A percentile compares a stretch with the other conserved stretches of the same genome.
These are phyloP conservation scores for Acephala macrosclerotiorum DNA, from an alignment of 2,329 filamentous ascomycete genomes.

Conservation along the genomic window DNA sequence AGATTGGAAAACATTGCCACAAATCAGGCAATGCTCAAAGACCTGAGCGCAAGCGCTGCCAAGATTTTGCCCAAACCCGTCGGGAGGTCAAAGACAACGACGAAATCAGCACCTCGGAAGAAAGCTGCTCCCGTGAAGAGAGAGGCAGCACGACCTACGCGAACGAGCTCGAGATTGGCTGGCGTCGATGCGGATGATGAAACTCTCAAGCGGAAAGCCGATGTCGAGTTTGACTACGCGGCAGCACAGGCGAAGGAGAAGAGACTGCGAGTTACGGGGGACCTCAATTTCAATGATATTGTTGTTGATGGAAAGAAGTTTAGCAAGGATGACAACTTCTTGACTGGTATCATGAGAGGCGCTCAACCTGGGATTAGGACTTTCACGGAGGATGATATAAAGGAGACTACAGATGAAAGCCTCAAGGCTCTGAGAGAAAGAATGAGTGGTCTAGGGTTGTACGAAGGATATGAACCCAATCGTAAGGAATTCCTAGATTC, in stretches of 20 bases:
- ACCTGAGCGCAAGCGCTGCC: conserved; percentile 76
- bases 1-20: conserved; percentile 86
- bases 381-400: conserved; percentile 84
- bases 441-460: conserved; percentile 80
- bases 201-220: conserved; percentile 71
- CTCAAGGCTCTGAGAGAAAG: conserved; percentile 76
- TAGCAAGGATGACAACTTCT: conserved; percentile 70
- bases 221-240: conserved; percentile 65
- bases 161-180: conserved; percentile 65
- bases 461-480: conserved; percentile 84
- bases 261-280: conserved; percentile 68
- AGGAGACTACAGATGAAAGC: conserved; percentile 78
- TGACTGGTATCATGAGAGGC: conserved; percentile 68
- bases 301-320: conserved; percentile 82
- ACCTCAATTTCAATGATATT: conserved; percentile 78
- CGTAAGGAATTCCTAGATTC: conserved; percentile 55
- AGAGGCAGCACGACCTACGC: conserved; percentile 57
- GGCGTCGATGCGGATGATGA: conserved; percentile 63
- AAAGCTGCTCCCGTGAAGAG: conserved; percentile 54
- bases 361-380: conserved; percentile 85
- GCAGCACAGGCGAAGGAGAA: conserved; percentile 66
- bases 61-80: conserved; percentile 67
- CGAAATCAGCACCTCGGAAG: conserved; percentile 50
- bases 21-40: conserved; percentile 82
- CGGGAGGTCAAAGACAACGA: conserved; percentile 56